phyloP scores from a whole-genome alignment of 345 rosid species.

The Trapa bicornis region DNA sequence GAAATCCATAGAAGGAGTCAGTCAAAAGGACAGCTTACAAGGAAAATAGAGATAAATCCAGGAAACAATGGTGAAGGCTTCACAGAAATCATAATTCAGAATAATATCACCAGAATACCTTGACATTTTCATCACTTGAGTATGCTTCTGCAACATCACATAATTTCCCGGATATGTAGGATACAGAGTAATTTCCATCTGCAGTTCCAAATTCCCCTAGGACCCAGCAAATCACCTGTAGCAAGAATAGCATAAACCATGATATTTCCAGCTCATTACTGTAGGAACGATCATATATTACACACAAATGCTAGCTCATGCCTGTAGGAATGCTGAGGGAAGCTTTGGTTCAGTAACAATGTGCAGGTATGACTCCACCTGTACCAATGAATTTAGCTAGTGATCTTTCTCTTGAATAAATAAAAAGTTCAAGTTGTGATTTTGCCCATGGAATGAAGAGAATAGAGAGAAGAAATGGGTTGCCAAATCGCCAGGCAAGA shows the following conservation, averaged over 20 bases:
- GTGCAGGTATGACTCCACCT: constrained; percentile 92
- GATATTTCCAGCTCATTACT: background rate
- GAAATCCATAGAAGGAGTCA: constrained; percentile 11
- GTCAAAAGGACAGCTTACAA: background rate
- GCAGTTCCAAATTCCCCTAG: constrained; percentile 91
- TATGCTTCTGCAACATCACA: constrained; percentile 96
- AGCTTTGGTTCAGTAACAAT: constrained; percentile 91
- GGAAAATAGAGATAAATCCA: background rate
- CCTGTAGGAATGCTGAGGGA: constrained; percentile 92
- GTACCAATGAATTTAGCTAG: background rate
- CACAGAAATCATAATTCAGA: background rate
- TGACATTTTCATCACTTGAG: constrained; percentile 85
- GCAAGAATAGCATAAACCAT: background rate
- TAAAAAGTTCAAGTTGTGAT: background rate
- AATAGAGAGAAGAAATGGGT: background rate
- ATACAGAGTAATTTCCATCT: constrained; percentile 71
- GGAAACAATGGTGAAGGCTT: background rate
- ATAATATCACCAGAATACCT: constrained; percentile 32
- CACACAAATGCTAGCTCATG: constrained; percentile 17
- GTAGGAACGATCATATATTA: constrained; percentile 6
- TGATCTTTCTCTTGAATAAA: background rate
- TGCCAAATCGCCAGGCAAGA: background rate
- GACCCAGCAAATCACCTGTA: constrained; percentile 93
- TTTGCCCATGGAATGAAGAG: background rate
- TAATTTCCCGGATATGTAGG: constrained; percentile 72